These are phyloP conservation scores for Colletotrichum sp. DNA, from an alignment of 2,329 filamentous ascomycete genomes.

Conservation along the genomic window DNA sequence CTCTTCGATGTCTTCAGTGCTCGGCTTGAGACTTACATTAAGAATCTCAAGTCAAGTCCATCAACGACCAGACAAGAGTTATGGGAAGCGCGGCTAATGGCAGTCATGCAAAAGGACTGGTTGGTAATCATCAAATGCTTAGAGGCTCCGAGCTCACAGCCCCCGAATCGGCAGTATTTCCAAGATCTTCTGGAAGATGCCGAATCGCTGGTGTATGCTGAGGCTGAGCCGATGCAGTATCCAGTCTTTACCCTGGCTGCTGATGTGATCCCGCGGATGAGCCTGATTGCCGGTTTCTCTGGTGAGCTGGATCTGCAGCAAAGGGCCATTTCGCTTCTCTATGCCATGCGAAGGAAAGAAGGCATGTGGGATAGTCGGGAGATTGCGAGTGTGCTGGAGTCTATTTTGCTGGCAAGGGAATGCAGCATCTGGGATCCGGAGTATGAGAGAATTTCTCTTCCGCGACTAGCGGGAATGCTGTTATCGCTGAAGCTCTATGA, in stretches of 20 bases:
- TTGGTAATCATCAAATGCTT: background rate
- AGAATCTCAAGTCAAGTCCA: background rate
- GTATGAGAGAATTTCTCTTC: background rate
- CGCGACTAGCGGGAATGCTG: background rate
- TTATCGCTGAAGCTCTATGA: background rate
- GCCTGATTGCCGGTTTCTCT: background rate
- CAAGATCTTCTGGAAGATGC: background rate
- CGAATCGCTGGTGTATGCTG: background rate
- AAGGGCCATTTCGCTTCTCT: constrained; percentile 16
- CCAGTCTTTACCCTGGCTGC: background rate
- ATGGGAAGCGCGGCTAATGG: background rate
- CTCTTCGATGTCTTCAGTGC: background rate
- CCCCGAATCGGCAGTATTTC: background rate
- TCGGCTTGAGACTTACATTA: background rate
- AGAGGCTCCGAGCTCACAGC: background rate
- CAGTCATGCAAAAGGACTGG: background rate
- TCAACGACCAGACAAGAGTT: background rate
- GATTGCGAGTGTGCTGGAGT: background rate
- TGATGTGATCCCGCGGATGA: background rate
- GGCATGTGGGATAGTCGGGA: constrained; percentile 27
- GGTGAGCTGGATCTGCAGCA: background rate
- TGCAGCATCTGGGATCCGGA: background rate
- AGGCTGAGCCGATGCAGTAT: background rate
- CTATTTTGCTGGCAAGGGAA: background rate
- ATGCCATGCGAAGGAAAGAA: constrained; percentile 21